Percentiles rank a stretch among this genome's conserved stretches.
phyloP scores from a whole-genome alignment of 1,284 basidiomycete species.

The Quambalaria eucalypti region DNA sequence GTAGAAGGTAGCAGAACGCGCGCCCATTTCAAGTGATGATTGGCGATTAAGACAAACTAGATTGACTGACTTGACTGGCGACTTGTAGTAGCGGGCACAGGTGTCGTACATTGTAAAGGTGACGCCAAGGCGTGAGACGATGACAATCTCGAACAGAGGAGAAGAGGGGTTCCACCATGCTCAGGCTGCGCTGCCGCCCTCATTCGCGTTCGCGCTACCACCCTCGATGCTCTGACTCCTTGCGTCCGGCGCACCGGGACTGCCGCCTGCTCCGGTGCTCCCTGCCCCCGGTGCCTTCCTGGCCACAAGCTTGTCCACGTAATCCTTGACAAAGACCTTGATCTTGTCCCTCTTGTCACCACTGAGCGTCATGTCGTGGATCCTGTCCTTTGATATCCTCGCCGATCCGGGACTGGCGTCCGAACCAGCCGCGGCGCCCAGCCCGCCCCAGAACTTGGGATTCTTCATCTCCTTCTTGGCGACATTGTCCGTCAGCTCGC shows the following conservation, averaged over 20 bases:
- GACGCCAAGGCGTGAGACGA: no score
- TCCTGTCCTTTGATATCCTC: slow-evolving; percentile 5
- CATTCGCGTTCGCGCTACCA: neutral
- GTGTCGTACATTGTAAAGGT: no score
- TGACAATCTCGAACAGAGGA: no score
- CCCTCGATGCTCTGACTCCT: neutral
- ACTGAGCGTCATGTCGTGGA: slow-evolving; percentile 51
- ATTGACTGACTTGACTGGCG: no score
- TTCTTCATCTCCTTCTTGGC: slow-evolving; percentile 83
- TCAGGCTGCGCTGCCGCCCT: no score
- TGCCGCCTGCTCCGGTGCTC: neutral
- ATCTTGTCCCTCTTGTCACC: slow-evolving; percentile 83
- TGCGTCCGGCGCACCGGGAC: neutral
- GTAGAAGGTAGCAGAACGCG: no score
- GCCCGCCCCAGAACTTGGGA: slow-evolving; percentile 49
- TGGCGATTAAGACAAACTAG: no score
- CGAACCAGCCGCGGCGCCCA: slow-evolving; percentile 49
- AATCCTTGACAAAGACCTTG: slow-evolving; percentile 87
- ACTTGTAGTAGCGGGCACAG: no score
- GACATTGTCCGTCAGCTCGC: slow-evolving; percentile 76
- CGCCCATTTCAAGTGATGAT: no score
- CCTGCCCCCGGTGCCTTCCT: neutral
- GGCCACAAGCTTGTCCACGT: slow-evolving; percentile 41
- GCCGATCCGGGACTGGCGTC: slow-evolving; percentile 54
- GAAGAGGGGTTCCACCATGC: no score